A percentile compares a stretch with the other conserved stretches of the same genome.
These are phyloP conservation scores for Aphanomyces invadans DNA, from an alignment of 352 stramenopile species.

Conservation along the genomic window DNA sequence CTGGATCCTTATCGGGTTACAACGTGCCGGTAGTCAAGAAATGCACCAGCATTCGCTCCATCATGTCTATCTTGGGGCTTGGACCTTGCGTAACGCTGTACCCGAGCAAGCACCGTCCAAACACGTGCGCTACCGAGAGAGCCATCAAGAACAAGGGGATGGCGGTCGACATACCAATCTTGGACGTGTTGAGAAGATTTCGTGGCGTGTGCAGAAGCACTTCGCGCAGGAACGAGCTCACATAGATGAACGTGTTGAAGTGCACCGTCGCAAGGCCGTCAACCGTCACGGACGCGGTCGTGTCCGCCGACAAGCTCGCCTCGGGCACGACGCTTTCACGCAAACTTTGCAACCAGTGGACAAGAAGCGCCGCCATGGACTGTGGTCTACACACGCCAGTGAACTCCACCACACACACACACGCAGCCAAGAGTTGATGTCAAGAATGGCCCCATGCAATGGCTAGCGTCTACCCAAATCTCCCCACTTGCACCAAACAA, in stretches of 20 bases:
- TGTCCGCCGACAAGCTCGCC: slow-evolving; percentile 56
- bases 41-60: slow-evolving; percentile 6
- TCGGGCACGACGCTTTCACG: slow-evolving; percentile 84
- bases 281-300: slow-evolving; percentile 43
- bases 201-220: slow-evolving; percentile 60
- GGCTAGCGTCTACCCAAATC: too few relatives aligned
- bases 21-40: slow-evolving; percentile 12
- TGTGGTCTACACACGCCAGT: slow-evolving; percentile 79
- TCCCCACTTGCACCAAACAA: slow-evolving; percentile 9
- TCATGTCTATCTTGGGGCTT: slow-evolving; percentile 9
- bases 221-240: slow-evolving; percentile 95
- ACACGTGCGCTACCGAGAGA: slow-evolving; percentile 3
- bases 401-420: too few relatives aligned
- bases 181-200: slow-evolving; percentile 43
- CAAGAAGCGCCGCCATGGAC: slow-evolving; percentile 86
- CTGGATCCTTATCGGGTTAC: too few relatives aligned
- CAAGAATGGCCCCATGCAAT: too few relatives aligned
- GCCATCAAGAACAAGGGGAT: background rate
- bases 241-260: slow-evolving; percentile 97
- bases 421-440: too few relatives aligned
- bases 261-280: slow-evolving; percentile 86
- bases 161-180: background rate
- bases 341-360: slow-evolving; percentile 88
- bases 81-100: background rate
- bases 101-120: slow-evolving; percentile 13